Percentiles rank a stretch among this genome's conserved stretches.
Evolutionary conservation across 2,329 filamentous ascomycete genomes (phyloP).

Genomic region (Cercospora brassicicola): DNA sequence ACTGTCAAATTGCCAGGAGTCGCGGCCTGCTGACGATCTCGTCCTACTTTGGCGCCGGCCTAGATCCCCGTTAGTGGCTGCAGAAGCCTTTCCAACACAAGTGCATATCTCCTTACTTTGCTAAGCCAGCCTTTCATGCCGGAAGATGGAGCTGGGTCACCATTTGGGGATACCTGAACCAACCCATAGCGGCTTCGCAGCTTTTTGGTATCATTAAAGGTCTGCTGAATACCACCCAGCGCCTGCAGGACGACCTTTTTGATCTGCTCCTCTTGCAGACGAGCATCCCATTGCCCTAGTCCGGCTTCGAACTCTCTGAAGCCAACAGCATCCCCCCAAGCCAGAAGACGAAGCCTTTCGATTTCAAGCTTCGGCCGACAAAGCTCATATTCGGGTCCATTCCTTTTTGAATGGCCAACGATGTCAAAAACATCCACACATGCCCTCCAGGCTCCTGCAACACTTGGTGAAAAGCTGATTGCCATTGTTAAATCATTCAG

Average conservation of each 20-base stretch:
- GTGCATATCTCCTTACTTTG: background rate
- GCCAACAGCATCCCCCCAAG: constrained; percentile 1
- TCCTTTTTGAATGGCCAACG: background rate
- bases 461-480: background rate
- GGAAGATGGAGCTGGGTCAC: background rate
- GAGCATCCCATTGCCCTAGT: background rate
- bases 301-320: background rate
- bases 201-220: background rate
- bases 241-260: background rate
- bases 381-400: background rate
- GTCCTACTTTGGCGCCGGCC: background rate
- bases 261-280: background rate
- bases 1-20: background rate
- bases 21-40: background rate
- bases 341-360: background rate
- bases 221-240: background rate
- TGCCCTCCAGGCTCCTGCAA: background rate
- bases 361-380: background rate
- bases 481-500: background rate
- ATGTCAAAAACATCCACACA: background rate
- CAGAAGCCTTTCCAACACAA: background rate
- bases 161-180: background rate
- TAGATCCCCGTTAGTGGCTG: background rate
- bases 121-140: background rate
- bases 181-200: background rate